Evolutionary conservation across 1,284 basidiomycete species (phyloP).

Genomic region (Boletus smithii): DNA sequence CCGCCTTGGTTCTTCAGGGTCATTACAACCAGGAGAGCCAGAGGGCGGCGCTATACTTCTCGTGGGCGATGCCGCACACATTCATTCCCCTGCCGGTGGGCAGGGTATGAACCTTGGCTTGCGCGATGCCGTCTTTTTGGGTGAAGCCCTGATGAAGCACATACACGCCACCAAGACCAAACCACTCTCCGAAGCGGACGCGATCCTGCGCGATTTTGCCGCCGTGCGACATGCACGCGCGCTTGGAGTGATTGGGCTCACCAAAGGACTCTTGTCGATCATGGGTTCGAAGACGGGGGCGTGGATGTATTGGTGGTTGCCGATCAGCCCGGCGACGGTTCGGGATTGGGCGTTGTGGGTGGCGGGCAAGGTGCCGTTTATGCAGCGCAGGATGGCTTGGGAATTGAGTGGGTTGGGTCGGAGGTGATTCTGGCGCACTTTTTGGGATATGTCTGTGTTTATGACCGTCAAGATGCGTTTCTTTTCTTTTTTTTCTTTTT

Average conservation of each 20-base stretch:
- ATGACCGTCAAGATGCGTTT: too few relatives aligned
- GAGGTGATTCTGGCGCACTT: conserved; percentile 3
- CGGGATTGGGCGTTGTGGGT: not conserved
- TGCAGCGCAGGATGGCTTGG: not conserved
- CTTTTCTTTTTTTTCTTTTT: too few relatives aligned
- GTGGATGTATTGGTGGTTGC: conserved; percentile 23
- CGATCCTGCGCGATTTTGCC: conserved; percentile 19
- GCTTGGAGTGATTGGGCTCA: conserved; percentile 1
- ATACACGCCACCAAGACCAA: conserved; percentile 13
- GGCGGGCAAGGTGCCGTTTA: not conserved
- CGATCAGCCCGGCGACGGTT: conserved; percentile 11
- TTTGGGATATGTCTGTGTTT: too few relatives aligned
- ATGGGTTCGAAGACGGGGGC: conserved; percentile 7
- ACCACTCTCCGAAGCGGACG: conserved; percentile 18
- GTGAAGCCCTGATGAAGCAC: conserved; percentile 23
- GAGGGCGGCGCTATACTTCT: conserved; percentile 31
- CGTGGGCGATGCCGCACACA: conserved; percentile 42
- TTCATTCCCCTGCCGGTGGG: conserved; percentile 45
- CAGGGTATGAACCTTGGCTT: conserved; percentile 50
- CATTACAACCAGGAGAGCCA: not conserved
- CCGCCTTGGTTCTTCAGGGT: conserved; percentile 17
- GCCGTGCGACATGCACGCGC: conserved; percentile 20
- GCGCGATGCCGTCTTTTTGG: conserved; percentile 41
- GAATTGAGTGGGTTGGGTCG: conserved; percentile 27
- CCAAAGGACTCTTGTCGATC: conserved; percentile 13